phyloP scores from a whole-genome alignment of 2,329 filamentous ascomycete genomes.

The Paecilomyces variotii region DNA sequence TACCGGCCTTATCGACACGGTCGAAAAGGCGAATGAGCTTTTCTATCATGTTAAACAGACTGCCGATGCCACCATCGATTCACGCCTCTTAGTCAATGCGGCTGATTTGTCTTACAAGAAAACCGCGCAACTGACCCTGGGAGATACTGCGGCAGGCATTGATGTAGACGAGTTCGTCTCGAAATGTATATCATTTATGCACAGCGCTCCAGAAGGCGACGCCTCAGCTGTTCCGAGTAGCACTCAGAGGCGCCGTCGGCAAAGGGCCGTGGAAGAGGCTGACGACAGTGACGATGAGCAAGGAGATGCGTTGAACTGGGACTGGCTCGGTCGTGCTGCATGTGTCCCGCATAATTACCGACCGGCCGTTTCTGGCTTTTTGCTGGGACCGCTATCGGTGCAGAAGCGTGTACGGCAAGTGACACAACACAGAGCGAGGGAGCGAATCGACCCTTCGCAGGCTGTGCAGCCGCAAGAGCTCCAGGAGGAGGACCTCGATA shows the following conservation, averaged over 20 bases:
- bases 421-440: conserved; percentile 61
- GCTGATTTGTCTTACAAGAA: conserved; percentile 76
- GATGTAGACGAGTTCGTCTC: conserved; percentile 89
- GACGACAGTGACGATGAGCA: conserved; percentile 61
- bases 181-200: conserved; percentile 85
- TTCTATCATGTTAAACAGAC: conserved; percentile 73
- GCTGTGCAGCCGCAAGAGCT: conserved; percentile 70
- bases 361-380: conserved; percentile 71
- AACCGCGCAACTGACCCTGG: conserved; percentile 64
- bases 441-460: conserved; percentile 59
- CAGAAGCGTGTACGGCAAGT: conserved; percentile 72
- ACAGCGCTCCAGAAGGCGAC: conserved; percentile 51
- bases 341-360: conserved; percentile 65
- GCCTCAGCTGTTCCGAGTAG: conserved; percentile 37
- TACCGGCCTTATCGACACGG: conserved; percentile 55
- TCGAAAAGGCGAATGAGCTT: conserved; percentile 58
- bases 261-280: conserved; percentile 31
- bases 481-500: conserved; percentile 62
- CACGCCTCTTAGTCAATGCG: conserved; percentile 71
- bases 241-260: conserved; percentile 30
- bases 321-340: conserved; percentile 68
- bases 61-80: conserved; percentile 82
- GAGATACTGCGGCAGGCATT: conserved; percentile 64
- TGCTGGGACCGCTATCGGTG: conserved; percentile 80
- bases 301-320: conserved; percentile 79